Evolutionary conservation across 2,329 filamentous ascomycete species (phyloP).

Genomic region (Monosporascus sp.): DNA sequence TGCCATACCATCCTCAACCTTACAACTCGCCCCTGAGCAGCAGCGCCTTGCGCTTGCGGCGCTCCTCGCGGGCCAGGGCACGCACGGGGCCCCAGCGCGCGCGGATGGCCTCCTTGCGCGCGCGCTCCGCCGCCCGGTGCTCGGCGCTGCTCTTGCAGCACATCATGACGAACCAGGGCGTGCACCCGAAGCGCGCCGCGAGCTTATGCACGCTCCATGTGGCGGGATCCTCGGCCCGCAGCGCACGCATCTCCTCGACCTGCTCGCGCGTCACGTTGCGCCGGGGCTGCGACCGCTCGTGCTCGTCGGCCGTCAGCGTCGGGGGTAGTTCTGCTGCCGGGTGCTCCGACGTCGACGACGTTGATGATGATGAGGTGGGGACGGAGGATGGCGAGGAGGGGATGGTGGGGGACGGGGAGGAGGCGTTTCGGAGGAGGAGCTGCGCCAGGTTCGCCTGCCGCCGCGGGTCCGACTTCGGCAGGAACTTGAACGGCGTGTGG

Average conservation of each 20-base stretch:
- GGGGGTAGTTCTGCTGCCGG: slow-evolving; percentile 27
- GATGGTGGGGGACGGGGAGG: background rate
- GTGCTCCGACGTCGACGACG: background rate
- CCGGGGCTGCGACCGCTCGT: slow-evolving; percentile 3
- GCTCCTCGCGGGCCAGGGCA: slow-evolving; percentile 49
- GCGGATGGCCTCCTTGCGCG: slow-evolving; percentile 42
- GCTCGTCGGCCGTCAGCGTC: slow-evolving; percentile 8
- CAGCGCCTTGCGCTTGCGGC: slow-evolving; percentile 47
- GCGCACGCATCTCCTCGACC: slow-evolving; percentile 54
- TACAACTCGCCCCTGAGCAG: slow-evolving; percentile 48
- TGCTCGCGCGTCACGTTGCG: slow-evolving; percentile 47
- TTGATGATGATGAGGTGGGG: background rate
- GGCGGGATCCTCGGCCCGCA: slow-evolving; percentile 48
- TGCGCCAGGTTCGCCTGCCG: slow-evolving; percentile 42
- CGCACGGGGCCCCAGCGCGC: slow-evolving; percentile 54
- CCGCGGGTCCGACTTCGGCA: slow-evolving; percentile 52
- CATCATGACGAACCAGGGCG: slow-evolving; percentile 52
- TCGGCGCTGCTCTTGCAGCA: slow-evolving; percentile 44
- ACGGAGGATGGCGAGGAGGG: background rate
- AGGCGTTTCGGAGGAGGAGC: slow-evolving; percentile 30
- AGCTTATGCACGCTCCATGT: slow-evolving; percentile 50
- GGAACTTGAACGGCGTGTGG: slow-evolving; percentile 63
- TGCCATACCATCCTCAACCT: background rate
- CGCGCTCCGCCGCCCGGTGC: slow-evolving; percentile 41
- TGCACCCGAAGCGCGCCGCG: slow-evolving; percentile 51